A percentile compares a stretch with the other conserved stretches of the same genome.
These are phyloP conservation scores for Colletotrichum tanaceti DNA, from an alignment of 2,329 filamentous ascomycete species.

Conservation along the genomic window DNA sequence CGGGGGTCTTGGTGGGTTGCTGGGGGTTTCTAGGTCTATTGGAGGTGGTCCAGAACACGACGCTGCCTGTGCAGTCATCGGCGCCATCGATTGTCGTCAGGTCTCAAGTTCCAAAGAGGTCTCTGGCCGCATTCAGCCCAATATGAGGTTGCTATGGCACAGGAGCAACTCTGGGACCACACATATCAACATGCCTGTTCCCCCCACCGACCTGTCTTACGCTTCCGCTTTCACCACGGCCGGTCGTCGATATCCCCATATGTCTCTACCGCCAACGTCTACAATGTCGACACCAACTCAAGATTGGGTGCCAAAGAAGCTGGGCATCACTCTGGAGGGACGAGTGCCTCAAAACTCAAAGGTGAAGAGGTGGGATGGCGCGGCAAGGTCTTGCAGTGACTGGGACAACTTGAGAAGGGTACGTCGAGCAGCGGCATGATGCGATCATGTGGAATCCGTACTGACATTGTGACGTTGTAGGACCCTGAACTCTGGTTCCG, in stretches of 20 bases:
- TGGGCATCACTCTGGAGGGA: slow-evolving; percentile 48
- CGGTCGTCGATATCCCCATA: slow-evolving; percentile 23
- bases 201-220: slow-evolving; percentile 10
- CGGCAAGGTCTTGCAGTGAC: slow-evolving; percentile 53
- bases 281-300: slow-evolving; percentile 27
- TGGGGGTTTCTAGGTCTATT: slow-evolving; percentile 2
- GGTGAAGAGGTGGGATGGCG: slow-evolving; percentile 66
- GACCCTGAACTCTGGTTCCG: slow-evolving; percentile 78
- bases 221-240: slow-evolving; percentile 16
- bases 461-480: slow-evolving; percentile 55
- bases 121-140: slow-evolving; percentile 31
- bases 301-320: slow-evolving; percentile 51
- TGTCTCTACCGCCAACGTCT: slow-evolving; percentile 20
- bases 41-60: slow-evolving; percentile 22
- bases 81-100: slow-evolving; percentile 18
- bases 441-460: not conserved
- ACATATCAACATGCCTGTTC: slow-evolving; percentile 32
- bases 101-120: not conserved
- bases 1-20: slow-evolving; percentile 4
- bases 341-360: slow-evolving; percentile 43
- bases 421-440: slow-evolving; percentile 42
- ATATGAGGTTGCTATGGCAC: slow-evolving; percentile 1
- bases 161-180: slow-evolving; percentile 1
- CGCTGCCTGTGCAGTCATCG: slow-evolving; percentile 26
- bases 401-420: slow-evolving; percentile 64